Evolutionary conservation across 2,329 filamentous ascomycete genomes (phyloP), one percentile per base, ranked within the genome.

Genomic region (Fusarium anthophilum): DNA sequence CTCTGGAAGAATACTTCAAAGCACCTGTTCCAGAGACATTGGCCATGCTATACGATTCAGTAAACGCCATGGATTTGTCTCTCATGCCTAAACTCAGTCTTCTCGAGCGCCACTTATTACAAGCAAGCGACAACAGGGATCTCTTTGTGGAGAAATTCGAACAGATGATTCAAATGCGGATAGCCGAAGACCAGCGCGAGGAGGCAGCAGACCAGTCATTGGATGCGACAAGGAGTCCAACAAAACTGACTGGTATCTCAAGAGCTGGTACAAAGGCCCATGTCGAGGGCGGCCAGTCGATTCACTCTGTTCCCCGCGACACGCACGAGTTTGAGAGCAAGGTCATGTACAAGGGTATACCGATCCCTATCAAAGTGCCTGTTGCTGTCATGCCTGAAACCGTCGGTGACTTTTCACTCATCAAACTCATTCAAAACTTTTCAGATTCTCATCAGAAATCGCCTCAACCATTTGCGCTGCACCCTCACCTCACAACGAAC

Each of bases 71-170:
- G 96, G 96, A 99, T 78, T 87, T 99, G 67, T 98, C 96, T 2
- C 86, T 98, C 20, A 94, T 99, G 91, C 96, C 96, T 2, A 92
- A 89, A 74, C 86, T 99, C 59, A 97, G 93, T 69, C 85, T 92
- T 41, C 89, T 98, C 13, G 96, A 99, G 83, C 90, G 93, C 57
- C 91, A 94, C 76, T 91, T 99, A 61, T 83, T 99, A 32, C 94
- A 98, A 81, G 91, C 94, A 14, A 97, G 93, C 80, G 95, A 98
- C 77, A 95, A 95, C 77, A 97, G 97, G 81, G 96, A 99, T 80
- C 90, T 99, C 77, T 99, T 99, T 80, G 90, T 98, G 38, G 96
- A 99, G 80, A 99, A 98, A 80, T 99, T 99, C 78, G 95, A 98
- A 82, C 91, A 93, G 72, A 97, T 98, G 91, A 93, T 98, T 63